Evolutionary conservation across 78 protist genomes (phyloP).

Genomic region (Speleostelium caveatum): DNA sequence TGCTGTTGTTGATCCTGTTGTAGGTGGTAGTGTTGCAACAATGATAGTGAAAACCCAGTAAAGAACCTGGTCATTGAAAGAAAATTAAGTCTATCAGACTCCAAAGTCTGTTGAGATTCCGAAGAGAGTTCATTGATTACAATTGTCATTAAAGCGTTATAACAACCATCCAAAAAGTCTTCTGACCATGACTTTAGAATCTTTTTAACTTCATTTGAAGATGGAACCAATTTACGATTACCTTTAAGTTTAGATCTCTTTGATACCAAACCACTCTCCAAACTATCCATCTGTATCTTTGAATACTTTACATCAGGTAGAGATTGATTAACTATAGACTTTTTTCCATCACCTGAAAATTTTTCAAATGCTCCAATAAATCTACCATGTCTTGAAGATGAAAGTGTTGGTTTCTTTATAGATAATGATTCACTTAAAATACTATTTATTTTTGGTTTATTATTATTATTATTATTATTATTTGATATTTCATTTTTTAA

Average conservation of each 20-base stretch:
- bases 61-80: conserved; percentile 45
- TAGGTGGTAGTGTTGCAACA: conserved; percentile 10
- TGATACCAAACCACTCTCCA: background rate
- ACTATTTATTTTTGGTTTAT: background rate
- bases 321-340: conserved; percentile 2
- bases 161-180: conserved; percentile 68
- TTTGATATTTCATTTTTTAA: background rate
- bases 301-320: background rate
- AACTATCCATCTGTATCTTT: background rate
- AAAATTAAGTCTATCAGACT: conserved; percentile 42
- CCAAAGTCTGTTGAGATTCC: background rate
- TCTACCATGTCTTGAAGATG: conserved; percentile 4
- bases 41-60: conserved; percentile 28
- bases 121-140: background rate
- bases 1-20: background rate
- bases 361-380: conserved; percentile 22
- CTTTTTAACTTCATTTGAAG: background rate
- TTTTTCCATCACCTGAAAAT: background rate
- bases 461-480: background rate
- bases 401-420: background rate
- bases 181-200: conserved; percentile 29
- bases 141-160: conserved; percentile 32
- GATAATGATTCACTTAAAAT: background rate
- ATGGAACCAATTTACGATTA: background rate
- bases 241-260: background rate